A percentile compares a stretch with the other conserved stretches of the same genome.
Evolutionary conservation across 208 protist species (phyloP).

Genomic region (Acanthamoeba comandoni): DNA sequence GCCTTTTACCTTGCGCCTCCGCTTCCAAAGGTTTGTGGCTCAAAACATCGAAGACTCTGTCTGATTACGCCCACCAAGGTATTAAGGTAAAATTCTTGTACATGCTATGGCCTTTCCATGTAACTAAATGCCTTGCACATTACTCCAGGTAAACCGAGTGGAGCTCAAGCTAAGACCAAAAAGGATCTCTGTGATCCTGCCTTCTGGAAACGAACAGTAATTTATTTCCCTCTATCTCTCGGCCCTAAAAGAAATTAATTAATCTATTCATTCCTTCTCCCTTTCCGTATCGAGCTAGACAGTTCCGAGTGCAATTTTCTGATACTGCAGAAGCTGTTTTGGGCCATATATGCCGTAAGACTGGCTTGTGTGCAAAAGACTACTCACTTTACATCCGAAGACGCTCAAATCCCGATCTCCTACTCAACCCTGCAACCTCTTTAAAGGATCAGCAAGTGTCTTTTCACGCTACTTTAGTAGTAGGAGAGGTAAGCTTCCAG

Average conservation of each 20-base stretch:
- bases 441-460: slow-evolving; percentile 52
- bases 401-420: slow-evolving; percentile 14
- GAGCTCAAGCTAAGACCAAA: slow-evolving; percentile 45
- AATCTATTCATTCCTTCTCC: too few species aligned
- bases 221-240: too few species aligned
- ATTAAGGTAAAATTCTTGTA: neutral
- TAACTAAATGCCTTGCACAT: neutral
- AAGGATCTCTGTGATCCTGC: neutral
- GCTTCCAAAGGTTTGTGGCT: slow-evolving; percentile 36
- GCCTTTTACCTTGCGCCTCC: too few species aligned
- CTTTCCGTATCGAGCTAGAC: too few species aligned
- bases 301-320: slow-evolving; percentile 1
- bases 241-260: too few species aligned
- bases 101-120: neutral
- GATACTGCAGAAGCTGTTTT: slow-evolving; percentile 21
- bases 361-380: neutral
- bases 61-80: slow-evolving; percentile 6
- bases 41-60: slow-evolving; percentile 33
- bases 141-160: neutral
- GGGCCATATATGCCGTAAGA: slow-evolving; percentile 33
- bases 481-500: neutral
- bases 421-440: slow-evolving; percentile 31
- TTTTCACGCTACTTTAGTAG: neutral
- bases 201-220: neutral
- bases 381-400: slow-evolving; percentile 31